Conservation (phyloP, 177 flowering plant species). For the Vitis hybrid region DNA sequence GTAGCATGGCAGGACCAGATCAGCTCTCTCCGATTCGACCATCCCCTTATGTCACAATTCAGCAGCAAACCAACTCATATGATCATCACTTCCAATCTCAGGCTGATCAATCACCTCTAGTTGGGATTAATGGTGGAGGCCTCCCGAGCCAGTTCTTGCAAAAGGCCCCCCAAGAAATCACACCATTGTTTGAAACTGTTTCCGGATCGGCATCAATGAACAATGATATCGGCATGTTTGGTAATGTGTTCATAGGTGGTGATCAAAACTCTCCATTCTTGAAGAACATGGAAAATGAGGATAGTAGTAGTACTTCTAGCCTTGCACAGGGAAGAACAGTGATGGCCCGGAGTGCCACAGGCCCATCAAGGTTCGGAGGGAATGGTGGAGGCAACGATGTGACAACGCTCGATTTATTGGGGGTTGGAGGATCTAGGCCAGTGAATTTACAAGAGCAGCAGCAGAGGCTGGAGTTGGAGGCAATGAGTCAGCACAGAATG, state of each 20-base stretch:
- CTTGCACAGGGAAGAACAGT: conserved; percentile 4
- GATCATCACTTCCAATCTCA: conserved; percentile 42
- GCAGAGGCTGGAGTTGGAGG: conserved; percentile 30
- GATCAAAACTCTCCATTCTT: conserved; percentile 22
- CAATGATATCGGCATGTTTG: conserved; percentile 43
- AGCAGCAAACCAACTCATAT: conserved; percentile 16
- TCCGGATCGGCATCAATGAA: conserved; percentile 18
- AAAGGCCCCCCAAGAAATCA: conserved; percentile 32
- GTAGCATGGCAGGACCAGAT: conserved; percentile 46
- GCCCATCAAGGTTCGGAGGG: conserved; percentile 32
- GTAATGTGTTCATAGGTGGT: conserved; percentile 38
- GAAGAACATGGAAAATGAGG: conserved; percentile 23
- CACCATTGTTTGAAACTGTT: conserved; percentile 19
- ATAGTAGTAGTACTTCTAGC: conserved; percentile 8
- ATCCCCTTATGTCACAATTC: conserved; percentile 18
- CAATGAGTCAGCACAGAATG: conserved; percentile 35
- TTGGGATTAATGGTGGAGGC: conserved; percentile 17
- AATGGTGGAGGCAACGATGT: conserved; percentile 25
- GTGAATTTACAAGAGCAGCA: conserved; percentile 41
- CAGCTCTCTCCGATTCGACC: conserved; percentile 30
- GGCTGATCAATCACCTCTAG: conserved; percentile 22
- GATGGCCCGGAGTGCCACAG: conserved; percentile 13
- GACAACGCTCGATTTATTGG: conserved; percentile 65
- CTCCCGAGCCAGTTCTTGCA: conserved; percentile 32
- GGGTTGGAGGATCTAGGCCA: conserved; percentile 47